A percentile compares a stretch with the other conserved stretches of the same genome.
These are phyloP conservation scores for Podila epigama DNA, from an alignment of 192 early-diverging fungal species.

Conservation along the genomic window DNA sequence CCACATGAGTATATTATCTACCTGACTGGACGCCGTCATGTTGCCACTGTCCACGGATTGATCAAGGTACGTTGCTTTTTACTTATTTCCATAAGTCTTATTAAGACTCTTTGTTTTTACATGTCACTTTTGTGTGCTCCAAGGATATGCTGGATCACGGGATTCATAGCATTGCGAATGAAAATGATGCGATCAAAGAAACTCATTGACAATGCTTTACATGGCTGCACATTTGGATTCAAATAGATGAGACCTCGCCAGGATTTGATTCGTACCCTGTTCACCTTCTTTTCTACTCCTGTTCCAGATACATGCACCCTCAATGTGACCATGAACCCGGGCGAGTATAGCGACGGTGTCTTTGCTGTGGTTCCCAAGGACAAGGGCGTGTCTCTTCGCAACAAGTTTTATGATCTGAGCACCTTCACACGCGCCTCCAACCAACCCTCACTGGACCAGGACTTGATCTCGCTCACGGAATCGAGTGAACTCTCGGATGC, in stretches of 20 bases:
- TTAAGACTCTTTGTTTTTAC: background rate
- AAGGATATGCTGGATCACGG: no score
- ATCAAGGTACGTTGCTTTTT: constrained; percentile 26
- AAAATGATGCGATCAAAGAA: background rate
- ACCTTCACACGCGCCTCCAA: constrained; percentile 45
- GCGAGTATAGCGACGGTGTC: constrained; percentile 42
- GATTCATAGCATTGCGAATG: no score
- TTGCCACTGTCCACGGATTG: constrained; percentile 44
- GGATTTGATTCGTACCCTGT: constrained; percentile 37
- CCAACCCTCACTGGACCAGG: constrained; percentile 18
- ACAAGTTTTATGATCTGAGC: constrained; percentile 31
- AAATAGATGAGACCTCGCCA: constrained; percentile 42
- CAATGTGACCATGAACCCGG: constrained; percentile 45
- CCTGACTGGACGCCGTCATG: constrained; percentile 43
- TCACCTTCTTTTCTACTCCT: constrained; percentile 16
- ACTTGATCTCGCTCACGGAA: constrained; percentile 37
- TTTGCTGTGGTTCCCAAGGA: constrained; percentile 45
- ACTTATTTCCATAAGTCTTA: background rate
- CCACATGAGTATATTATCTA: constrained; percentile 49
- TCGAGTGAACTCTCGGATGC: constrained; percentile 43
- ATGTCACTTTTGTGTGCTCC: no score
- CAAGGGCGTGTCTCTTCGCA: constrained; percentile 22
- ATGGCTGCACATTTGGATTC: background rate
- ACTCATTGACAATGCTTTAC: no score
- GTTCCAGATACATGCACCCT: constrained; percentile 36